Evolutionary conservation across 2,329 filamentous ascomycete species (phyloP).

Genomic region (Thermomyces lanuginosus): DNA sequence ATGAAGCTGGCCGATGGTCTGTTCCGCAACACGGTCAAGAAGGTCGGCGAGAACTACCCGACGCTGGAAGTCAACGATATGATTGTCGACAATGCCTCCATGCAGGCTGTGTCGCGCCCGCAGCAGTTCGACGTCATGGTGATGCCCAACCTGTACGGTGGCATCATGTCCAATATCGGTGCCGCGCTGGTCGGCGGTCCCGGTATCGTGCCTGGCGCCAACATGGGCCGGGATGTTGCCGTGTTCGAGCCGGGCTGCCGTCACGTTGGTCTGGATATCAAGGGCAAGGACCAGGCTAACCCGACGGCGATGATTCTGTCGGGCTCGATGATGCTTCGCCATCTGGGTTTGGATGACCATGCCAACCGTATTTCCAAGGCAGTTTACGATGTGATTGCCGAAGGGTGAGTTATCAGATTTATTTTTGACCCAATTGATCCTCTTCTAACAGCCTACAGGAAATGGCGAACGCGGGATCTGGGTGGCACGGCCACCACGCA

Average conservation of each 20-base stretch:
- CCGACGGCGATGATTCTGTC: conserved; percentile 90
- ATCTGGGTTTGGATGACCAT: conserved; percentile 93
- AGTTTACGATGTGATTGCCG: conserved; percentile 64
- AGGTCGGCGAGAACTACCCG: conserved; percentile 84
- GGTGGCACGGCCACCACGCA: conserved; percentile 77
- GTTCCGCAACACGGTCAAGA: conserved; percentile 95
- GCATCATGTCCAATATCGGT: conserved; percentile 97
- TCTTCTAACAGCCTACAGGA: too few species aligned
- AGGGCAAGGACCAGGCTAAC: conserved; percentile 99
- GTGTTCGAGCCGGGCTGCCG: conserved; percentile 98
- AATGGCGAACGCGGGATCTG: conserved; percentile 87
- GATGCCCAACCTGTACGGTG: conserved; percentile 98
- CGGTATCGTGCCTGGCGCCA: conserved; percentile 94
- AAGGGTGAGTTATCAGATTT: conserved; percentile 49
- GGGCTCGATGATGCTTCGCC: conserved; percentile 90
- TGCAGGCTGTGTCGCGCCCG: conserved; percentile 91
- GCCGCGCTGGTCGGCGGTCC: conserved; percentile 93
- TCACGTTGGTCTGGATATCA: conserved; percentile 97
- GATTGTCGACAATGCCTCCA: conserved; percentile 99
- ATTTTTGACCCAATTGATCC: conserved; percentile 27
- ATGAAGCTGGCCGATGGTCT: conserved; percentile 99
- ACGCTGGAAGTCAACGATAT: conserved; percentile 95
- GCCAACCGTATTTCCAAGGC: conserved; percentile 90
- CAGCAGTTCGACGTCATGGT: conserved; percentile 99
- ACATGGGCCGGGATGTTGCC: conserved; percentile 97